Conservation (phyloP, 495 filamentous ascomycete genomes). For the Xylaria scruposa region DNA sequence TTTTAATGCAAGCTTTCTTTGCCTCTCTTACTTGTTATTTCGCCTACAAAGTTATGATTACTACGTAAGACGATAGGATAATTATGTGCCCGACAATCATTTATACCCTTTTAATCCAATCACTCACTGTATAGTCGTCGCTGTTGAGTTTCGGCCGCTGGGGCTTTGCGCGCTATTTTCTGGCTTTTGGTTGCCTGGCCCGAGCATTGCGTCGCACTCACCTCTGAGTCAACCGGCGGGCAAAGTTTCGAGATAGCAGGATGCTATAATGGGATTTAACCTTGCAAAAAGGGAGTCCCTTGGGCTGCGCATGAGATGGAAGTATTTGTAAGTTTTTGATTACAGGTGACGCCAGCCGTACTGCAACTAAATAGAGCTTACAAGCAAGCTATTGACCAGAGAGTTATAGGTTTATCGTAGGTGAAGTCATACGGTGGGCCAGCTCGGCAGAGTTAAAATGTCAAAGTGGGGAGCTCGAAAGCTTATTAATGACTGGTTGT, state of each 20-base stretch:
- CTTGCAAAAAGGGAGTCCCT: neutral
- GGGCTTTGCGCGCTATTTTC: neutral
- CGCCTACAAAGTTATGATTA: neutral
- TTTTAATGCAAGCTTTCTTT: neutral
- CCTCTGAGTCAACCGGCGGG: slow-evolving; percentile 4
- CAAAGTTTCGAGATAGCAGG: neutral
- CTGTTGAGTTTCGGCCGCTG: neutral
- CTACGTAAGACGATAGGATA: neutral
- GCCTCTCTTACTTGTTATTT: neutral
- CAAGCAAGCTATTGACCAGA: neutral
- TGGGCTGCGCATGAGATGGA: neutral
- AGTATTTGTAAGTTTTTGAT: neutral
- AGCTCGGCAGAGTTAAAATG: neutral
- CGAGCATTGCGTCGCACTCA: neutral
- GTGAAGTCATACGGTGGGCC: neutral
- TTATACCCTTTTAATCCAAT: too few species aligned
- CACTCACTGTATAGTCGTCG: neutral
- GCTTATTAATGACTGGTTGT: neutral
- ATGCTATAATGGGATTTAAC: neutral
- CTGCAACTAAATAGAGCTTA: neutral
- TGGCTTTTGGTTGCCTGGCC: neutral
- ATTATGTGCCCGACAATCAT: neutral
- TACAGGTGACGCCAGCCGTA: neutral
- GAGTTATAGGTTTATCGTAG: neutral
- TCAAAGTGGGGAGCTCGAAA: slow-evolving; percentile 13